Conservation (phyloP, 176 grass and related monocot genomes). For the Saccharum officinarum region DNA sequence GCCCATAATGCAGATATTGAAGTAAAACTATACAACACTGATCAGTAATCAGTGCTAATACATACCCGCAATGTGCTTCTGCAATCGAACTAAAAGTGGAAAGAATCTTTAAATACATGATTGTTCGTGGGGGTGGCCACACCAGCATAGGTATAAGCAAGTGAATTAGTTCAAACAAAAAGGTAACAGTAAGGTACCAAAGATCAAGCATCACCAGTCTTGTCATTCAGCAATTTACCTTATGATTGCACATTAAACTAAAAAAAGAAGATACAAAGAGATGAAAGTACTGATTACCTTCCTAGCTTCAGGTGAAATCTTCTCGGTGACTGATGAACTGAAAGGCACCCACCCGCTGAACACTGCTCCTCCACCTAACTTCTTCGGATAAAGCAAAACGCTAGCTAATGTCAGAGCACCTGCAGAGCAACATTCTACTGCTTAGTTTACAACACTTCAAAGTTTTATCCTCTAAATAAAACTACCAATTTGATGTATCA, state of each 20-base stretch:
- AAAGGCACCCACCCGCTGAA: slow-evolving; percentile 96
- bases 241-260: neutral
- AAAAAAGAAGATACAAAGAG: neutral
- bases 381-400: slow-evolving; percentile 86
- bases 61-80: neutral
- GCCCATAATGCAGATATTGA: neutral
- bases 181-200: neutral
- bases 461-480: neutral
- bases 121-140: neutral
- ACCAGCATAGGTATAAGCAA: neutral
- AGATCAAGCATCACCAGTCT: slow-evolving; percentile 4
- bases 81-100: neutral
- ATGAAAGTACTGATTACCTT: slow-evolving; percentile 41
- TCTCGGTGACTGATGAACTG: slow-evolving; percentile 63
- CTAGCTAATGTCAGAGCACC: slow-evolving; percentile 88
- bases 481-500: neutral
- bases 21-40: neutral
- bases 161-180: neutral
- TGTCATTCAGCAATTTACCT: neutral
- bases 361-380: slow-evolving; percentile 71
- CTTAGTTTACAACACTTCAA: neutral
- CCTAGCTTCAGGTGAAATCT: slow-evolving; percentile 72
- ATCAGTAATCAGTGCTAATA: neutral
- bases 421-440: slow-evolving; percentile 2
- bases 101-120: neutral